phyloP scores from a whole-genome alignment of 2,329 filamentous ascomycete species.

The Colletotrichum magnum region DNA sequence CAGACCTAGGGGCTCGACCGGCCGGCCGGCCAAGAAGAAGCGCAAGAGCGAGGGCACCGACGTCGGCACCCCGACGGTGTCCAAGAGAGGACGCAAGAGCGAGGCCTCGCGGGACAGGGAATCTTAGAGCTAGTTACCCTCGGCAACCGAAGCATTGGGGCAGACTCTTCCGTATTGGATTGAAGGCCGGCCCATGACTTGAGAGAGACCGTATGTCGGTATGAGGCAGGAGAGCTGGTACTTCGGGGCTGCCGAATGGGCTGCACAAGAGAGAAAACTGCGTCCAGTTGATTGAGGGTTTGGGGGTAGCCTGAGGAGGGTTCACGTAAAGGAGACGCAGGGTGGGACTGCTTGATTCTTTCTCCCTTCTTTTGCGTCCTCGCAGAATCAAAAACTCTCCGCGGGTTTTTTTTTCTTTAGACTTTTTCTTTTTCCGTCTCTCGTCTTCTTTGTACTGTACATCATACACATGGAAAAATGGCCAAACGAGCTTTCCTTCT shows the following conservation, averaged over 20 bases:
- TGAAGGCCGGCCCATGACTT: background rate
- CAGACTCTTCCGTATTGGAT: background rate
- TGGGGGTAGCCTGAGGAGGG: no score
- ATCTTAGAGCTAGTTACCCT: conserved; percentile 1
- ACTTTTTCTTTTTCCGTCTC: conserved; percentile 9
- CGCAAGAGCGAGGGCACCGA: conserved; percentile 66
- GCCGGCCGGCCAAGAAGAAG: conserved; percentile 69
- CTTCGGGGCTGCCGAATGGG: no score
- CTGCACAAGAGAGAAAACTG: no score
- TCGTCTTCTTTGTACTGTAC: conserved; percentile 30
- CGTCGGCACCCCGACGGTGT: conserved; percentile 47
- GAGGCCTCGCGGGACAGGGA: conserved; percentile 37
- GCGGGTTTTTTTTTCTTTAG: no score
- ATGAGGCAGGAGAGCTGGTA: no score
- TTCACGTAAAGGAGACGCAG: no score
- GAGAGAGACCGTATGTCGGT: no score
- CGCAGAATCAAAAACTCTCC: no score
- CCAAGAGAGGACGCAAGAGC: conserved; percentile 52
- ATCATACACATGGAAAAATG: conserved; percentile 14
- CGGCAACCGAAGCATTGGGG: background rate
- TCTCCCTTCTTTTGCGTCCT: no score
- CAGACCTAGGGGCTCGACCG: conserved; percentile 68
- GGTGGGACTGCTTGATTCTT: no score
- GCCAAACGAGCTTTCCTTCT: background rate
- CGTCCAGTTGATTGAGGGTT: no score